A percentile compares a stretch with the other conserved stretches of the same genome.
These are phyloP conservation scores for carrot (Daucus carota) DNA, from an alignment of 129 eudicot genomes.

Conservation along the genomic window DH1_v3.0 NC_030381.2:17628001-17628500, in stretches of 20 bases:
- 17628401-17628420: constrained; percentile 7
- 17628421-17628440: constrained; percentile 6
- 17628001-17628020: background rate
- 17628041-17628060: background rate
- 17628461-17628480: background rate
- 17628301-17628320: background rate
- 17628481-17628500: constrained; percentile 7
- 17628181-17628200: background rate
- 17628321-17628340: background rate
- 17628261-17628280: constrained; percentile 4
- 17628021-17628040: background rate
- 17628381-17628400: background rate
- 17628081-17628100: background rate
- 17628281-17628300: background rate
- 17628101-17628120: constrained; percentile 1
- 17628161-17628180: background rate
- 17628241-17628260: background rate
- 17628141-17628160: background rate
- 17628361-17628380: background rate
- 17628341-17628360: background rate
- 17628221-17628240: background rate
- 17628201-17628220: background rate
- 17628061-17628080: background rate
- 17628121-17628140: background rate
- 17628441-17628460: constrained; percentile 13